phyloP scores from a whole-genome alignment of 75 land plant genomes.

The Cryptomeria japonica region DNA sequence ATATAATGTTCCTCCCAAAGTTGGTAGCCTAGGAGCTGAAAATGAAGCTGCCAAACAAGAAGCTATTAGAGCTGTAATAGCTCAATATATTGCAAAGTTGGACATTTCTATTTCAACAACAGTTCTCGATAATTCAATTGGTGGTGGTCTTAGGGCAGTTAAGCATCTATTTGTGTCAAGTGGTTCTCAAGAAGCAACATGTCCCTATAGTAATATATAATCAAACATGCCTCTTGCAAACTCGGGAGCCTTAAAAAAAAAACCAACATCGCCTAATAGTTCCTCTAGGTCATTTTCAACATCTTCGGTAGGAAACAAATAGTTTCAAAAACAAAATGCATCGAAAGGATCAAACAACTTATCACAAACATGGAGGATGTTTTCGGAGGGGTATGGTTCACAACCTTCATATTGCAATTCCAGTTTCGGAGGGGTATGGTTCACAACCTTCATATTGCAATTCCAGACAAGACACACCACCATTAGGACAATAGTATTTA shows the following conservation, averaged over 20 bases:
- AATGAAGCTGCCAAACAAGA: not conserved
- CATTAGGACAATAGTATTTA: conserved; percentile 2
- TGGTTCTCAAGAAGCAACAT: not conserved
- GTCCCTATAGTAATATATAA: not conserved
- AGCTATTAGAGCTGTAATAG: not conserved
- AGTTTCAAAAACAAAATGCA: not conserved
- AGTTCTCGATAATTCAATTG: not conserved
- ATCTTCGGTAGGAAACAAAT: not conserved
- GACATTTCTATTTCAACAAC: not conserved
- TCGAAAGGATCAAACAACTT: not conserved
- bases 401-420: not conserved
- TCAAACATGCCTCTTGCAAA: not conserved
- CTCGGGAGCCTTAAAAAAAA: not conserved
- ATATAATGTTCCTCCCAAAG: conserved; percentile 9
- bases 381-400: not conserved
- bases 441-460: not conserved
- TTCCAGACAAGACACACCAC: not conserved
- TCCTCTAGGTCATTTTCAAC: not conserved
- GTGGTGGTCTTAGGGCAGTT: conserved; percentile 4
- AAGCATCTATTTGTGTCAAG: not conserved
- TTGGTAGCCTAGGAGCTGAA: conserved; percentile 3
- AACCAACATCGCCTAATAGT: not conserved
- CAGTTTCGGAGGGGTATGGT: not conserved
- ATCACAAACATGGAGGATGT: not conserved
- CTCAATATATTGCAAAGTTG: not conserved